phyloP scores from a whole-genome alignment of 2,329 filamentous ascomycete species.

The Penicillium frequentans region DNA sequence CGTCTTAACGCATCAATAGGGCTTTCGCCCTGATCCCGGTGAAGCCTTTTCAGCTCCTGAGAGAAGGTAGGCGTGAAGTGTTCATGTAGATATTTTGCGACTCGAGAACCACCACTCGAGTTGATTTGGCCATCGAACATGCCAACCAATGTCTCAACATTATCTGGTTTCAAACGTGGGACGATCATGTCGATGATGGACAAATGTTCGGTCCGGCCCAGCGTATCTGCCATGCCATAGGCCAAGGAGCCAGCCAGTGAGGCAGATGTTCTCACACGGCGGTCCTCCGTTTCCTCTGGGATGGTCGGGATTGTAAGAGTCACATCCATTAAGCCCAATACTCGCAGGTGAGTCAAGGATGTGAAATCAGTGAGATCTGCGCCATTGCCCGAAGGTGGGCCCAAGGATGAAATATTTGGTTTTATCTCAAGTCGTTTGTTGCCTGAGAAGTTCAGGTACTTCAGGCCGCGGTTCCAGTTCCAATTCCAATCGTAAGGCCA shows the following conservation, averaged over 20 bases:
- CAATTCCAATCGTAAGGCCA: constrained; percentile 99
- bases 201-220: constrained; percentile 89
- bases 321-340: constrained; percentile 96
- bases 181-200: constrained; percentile 96
- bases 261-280: constrained; percentile 94
- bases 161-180: constrained; percentile 83
- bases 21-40: constrained; percentile 66
- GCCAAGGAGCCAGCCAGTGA: constrained; percentile 85
- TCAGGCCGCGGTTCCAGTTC: constrained; percentile 95
- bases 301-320: constrained; percentile 91
- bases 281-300: constrained; percentile 91
- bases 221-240: constrained; percentile 95
- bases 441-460: constrained; percentile 92
- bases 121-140: constrained; percentile 94
- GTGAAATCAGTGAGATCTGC: constrained; percentile 87
- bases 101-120: constrained; percentile 85
- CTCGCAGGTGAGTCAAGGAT: constrained; percentile 75
- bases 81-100: constrained; percentile 95
- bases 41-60: constrained; percentile 74
- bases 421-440: constrained; percentile 95
- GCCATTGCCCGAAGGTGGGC: constrained; percentile 52
- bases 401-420: constrained; percentile 59
- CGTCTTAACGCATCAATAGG: constrained; percentile 80
- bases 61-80: constrained; percentile 86
- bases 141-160: constrained; percentile 88